A percentile compares a stretch with the other conserved stretches of the same genome.
phyloP scores from a whole-genome alignment of 768 basidiomycete species.

The Russula sp. region DNA sequence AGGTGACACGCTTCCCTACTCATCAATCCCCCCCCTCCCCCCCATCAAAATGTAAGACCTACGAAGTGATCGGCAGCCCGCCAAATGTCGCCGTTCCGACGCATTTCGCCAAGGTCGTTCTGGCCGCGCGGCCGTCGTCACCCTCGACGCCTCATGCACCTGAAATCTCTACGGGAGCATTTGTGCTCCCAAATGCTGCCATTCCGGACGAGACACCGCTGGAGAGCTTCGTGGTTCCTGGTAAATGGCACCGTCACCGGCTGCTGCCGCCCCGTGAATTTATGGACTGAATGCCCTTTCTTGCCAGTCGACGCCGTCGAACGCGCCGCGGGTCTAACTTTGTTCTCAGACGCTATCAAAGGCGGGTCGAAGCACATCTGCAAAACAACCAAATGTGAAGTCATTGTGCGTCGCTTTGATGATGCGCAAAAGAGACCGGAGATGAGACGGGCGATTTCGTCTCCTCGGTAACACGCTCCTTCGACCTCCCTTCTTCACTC shows the following conservation, averaged over 20 bases:
- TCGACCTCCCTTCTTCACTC: not conserved
- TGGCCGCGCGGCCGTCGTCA: constrained; percentile 69
- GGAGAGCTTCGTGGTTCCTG: constrained; percentile 74
- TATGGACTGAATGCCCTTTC: constrained; percentile 1
- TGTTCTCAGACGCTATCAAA: constrained; percentile 85
- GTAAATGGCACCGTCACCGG: constrained; percentile 37
- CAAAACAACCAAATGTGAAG: constrained; percentile 80
- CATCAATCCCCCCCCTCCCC: not conserved
- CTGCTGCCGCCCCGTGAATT: not conserved
- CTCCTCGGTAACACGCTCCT: constrained; percentile 30
- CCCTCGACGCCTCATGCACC: constrained; percentile 61
- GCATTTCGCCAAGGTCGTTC: constrained; percentile 95
- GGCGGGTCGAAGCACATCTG: constrained; percentile 77
- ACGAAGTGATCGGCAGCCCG: constrained; percentile 93
- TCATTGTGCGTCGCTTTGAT: constrained; percentile 85
- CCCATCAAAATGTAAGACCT: constrained; percentile 44
- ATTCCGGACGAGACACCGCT: constrained; percentile 83
- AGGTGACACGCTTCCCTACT: not conserved
- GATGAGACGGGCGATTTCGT: constrained; percentile 47
- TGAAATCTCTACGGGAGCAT: constrained; percentile 86
- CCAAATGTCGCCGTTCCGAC: constrained; percentile 92
- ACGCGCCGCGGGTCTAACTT: constrained; percentile 74
- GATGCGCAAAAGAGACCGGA: constrained; percentile 71
- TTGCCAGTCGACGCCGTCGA: constrained; percentile 84
- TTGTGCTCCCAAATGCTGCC: constrained; percentile 90